These are phyloP conservation scores for Aspergillus awamori DNA, from an alignment of 2,329 filamentous ascomycete species.

Conservation along the genomic window DNA sequence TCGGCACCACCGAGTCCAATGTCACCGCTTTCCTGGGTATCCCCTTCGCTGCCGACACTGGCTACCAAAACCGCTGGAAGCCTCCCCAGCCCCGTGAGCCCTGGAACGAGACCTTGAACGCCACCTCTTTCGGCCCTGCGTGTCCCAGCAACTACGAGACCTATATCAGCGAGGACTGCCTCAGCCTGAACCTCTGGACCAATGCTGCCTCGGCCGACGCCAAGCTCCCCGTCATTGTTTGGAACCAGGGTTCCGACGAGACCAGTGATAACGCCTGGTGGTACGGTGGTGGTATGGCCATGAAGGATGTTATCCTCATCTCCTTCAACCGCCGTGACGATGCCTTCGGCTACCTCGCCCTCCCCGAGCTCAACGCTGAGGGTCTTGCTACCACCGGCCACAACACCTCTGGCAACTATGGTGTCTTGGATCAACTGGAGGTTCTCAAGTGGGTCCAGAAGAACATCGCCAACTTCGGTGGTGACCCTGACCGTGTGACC, in stretches of 20 bases:
- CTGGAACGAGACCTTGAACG: slow-evolving; percentile 27
- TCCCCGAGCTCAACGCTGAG: slow-evolving; percentile 31
- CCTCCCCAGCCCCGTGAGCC: slow-evolving; percentile 26
- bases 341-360: slow-evolving; percentile 32
- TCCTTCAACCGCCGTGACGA: slow-evolving; percentile 34
- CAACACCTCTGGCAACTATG: slow-evolving; percentile 37
- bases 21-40: slow-evolving; percentile 30
- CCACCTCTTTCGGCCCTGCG: slow-evolving; percentile 26
- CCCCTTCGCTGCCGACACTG: slow-evolving; percentile 33
- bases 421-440: slow-evolving; percentile 57
- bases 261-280: slow-evolving; percentile 29
- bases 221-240: slow-evolving; percentile 34
- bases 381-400: slow-evolving; percentile 25
- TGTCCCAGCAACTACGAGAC: slow-evolving; percentile 22
- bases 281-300: slow-evolving; percentile 34
- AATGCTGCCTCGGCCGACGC: slow-evolving; percentile 23
- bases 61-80: slow-evolving; percentile 32
- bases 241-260: slow-evolving; percentile 34
- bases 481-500: slow-evolving; percentile 53
- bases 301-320: slow-evolving; percentile 32
- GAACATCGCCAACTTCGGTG: slow-evolving; percentile 57
- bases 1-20: slow-evolving; percentile 21
- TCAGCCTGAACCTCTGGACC: slow-evolving; percentile 38
- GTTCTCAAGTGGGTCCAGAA: slow-evolving; percentile 58
- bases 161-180: slow-evolving; percentile 36